A percentile compares a stretch with the other conserved stretches of the same genome.
Conservation (phyloP, 139 green algal genomes). For the Ostreobium quekettii region DNA sequence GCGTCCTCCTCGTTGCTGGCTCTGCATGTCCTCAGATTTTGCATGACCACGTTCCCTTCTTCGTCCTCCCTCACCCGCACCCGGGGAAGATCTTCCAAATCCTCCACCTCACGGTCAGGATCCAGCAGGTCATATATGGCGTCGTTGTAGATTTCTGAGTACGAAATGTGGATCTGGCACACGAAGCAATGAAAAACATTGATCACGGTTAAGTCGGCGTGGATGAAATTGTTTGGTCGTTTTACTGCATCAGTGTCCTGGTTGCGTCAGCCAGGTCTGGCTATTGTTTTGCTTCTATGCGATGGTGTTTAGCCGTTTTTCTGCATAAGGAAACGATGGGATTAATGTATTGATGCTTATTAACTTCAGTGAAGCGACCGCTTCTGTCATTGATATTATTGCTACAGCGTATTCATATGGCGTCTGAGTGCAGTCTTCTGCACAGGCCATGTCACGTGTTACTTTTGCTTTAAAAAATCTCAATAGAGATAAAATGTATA, state of each 20-base stretch:
- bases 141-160: constrained; percentile 89
- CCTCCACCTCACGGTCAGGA: constrained; percentile 52
- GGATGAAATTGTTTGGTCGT: background rate
- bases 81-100: constrained; percentile 59
- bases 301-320: background rate
- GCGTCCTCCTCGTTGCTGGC: constrained; percentile 11
- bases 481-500: too few relatives aligned
- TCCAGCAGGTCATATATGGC: constrained; percentile 79
- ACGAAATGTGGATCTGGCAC: constrained; percentile 66
- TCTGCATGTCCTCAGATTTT: constrained; percentile 32
- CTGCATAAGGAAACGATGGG: background rate
- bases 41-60: constrained; percentile 36
- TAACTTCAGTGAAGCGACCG: too few relatives aligned
- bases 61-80: constrained; percentile 38
- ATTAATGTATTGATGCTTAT: background rate
- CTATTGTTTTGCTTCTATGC: background rate
- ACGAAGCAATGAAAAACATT: constrained; percentile 2
- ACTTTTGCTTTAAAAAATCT: too few relatives aligned
- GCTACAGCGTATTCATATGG: too few relatives aligned
- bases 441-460: background rate
- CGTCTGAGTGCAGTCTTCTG: constrained; percentile 5
- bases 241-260: background rate
- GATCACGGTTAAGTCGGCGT: constrained; percentile 4
- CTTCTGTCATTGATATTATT: too few relatives aligned
- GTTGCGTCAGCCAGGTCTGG: background rate